Conservation (phyloP, 2,329 filamentous ascomycete species). For the Paramyrothecium sp. region DNA sequence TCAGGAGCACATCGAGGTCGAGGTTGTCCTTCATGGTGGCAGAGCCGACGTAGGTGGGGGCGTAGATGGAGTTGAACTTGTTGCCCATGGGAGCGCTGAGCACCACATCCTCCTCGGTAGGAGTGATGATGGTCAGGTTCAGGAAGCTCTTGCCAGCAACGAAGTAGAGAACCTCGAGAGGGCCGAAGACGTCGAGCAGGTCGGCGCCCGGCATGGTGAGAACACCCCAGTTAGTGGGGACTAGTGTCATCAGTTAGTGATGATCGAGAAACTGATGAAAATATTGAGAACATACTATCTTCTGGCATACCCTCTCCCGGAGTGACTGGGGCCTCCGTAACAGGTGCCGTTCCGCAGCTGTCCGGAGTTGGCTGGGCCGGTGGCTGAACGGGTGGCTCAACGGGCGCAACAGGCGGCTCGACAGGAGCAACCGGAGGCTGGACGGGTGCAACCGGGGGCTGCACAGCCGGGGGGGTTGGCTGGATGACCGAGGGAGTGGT, state of each 20-base stretch:
- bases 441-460: too few relatives aligned
- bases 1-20: constrained; percentile 53
- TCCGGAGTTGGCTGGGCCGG: too few relatives aligned
- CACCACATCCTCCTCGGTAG: background rate
- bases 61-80: constrained; percentile 3
- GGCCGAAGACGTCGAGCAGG: constrained; percentile 17
- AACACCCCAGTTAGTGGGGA: constrained; percentile 11
- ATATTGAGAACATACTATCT: background rate
- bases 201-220: constrained; percentile 15
- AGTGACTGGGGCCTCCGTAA: too few relatives aligned
- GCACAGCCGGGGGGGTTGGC: too few relatives aligned
- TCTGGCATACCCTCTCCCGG: too few relatives aligned
- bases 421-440: too few relatives aligned
- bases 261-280: background rate
- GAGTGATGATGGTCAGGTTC: constrained; percentile 5
- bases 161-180: constrained; percentile 16
- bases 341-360: too few relatives aligned
- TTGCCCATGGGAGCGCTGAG: background rate
- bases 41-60: constrained; percentile 1
- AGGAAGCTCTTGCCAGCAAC: constrained; percentile 8
- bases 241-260: background rate
- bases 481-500: background rate
- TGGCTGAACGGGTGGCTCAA: too few relatives aligned
- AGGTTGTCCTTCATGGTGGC: constrained; percentile 3
- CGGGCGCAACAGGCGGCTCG: too few relatives aligned